These are phyloP conservation scores for Seminavis robusta DNA, from an alignment of 108 stramenopile genomes.

Conservation along the genomic window DNA sequence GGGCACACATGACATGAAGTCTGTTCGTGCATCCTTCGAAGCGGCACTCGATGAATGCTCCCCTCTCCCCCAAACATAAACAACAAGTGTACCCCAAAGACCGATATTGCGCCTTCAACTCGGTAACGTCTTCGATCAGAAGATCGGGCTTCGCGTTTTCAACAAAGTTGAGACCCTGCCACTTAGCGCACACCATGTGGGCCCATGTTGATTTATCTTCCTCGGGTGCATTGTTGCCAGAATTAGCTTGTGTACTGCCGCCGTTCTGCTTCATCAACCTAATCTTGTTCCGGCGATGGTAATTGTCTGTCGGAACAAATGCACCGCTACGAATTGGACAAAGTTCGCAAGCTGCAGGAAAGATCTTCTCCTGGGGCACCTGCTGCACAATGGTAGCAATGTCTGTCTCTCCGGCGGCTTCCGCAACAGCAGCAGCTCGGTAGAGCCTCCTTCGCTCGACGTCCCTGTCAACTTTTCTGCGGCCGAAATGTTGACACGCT, in stretches of 20 bases:
- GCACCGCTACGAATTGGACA: conserved; percentile 79
- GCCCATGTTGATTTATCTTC: not conserved
- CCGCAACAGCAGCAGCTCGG: conserved; percentile 2
- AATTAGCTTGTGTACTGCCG: not conserved
- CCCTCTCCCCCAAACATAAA: conserved; percentile 67
- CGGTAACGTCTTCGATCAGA: conserved; percentile 66
- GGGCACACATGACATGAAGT: conserved; percentile 80
- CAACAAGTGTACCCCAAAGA: conserved; percentile 35
- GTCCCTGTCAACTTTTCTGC: conserved; percentile 41
- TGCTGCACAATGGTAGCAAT: not conserved
- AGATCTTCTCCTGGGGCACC: conserved; percentile 3
- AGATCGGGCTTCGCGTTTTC: conserved; percentile 23
- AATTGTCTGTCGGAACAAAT: conserved; percentile 49
- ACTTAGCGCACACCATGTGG: conserved; percentile 71
- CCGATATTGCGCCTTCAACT: conserved; percentile 51
- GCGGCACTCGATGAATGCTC: conserved; percentile 66
- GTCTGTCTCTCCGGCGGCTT: not conserved
- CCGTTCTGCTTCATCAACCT: conserved; percentile 55
- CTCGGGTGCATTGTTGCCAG: not conserved
- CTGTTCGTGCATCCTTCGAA: conserved; percentile 56
- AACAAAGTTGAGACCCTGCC: conserved; percentile 77
- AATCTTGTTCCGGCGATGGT: conserved; percentile 30
- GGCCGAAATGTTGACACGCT: conserved; percentile 65
- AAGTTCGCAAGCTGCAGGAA: conserved; percentile 74
- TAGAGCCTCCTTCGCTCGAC: not conserved